These are phyloP conservation scores for Spizellomyces punctatus DNA, from an alignment of 192 early-diverging fungal genomes.

Conservation along the genomic window DNA sequence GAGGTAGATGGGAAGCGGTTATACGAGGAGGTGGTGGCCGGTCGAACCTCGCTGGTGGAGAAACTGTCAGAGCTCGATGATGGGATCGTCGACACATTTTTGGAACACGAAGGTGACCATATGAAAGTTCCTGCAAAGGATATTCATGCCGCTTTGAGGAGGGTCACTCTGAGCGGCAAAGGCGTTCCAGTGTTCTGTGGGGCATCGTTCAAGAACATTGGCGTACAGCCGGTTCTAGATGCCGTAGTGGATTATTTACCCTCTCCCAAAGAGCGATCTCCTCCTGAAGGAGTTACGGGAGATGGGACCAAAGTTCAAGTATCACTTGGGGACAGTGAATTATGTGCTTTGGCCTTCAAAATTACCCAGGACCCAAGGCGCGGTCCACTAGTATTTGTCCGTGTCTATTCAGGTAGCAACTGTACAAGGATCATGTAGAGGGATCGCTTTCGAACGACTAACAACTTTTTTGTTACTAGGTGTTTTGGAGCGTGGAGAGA, in stretches of 20 bases:
- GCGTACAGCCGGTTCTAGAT: constrained; percentile 92
- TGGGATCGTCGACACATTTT: constrained; percentile 78
- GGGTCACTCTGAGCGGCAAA: constrained; percentile 67
- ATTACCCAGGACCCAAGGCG: constrained; percentile 81
- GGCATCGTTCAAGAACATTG: constrained; percentile 85
- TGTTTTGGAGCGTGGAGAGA: constrained; percentile 64
- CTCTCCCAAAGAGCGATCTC: constrained; percentile 70
- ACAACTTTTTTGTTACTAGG: constrained; percentile 29
- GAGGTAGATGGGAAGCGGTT: constrained; percentile 3
- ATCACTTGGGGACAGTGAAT: constrained; percentile 33
- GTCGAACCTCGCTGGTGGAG: constrained; percentile 77
- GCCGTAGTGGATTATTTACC: constrained; percentile 87
- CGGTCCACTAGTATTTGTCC: constrained; percentile 90
- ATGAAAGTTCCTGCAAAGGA: constrained; percentile 60
- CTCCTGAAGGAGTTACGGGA: constrained; percentile 51
- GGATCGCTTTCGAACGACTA: no score
- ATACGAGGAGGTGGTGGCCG: constrained; percentile 43
- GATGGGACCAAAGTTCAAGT: constrained; percentile 37
- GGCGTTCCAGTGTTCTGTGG: constrained; percentile 86
- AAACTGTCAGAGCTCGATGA: constrained; percentile 82
- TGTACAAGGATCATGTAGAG: neutral
- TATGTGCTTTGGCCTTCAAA: constrained; percentile 91
- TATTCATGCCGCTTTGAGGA: constrained; percentile 67
- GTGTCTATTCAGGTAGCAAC: constrained; percentile 77
- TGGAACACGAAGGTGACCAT: constrained; percentile 76